Conservation (phyloP, 164 flowering plant genomes). For the Nelumbo lutea region DNA sequence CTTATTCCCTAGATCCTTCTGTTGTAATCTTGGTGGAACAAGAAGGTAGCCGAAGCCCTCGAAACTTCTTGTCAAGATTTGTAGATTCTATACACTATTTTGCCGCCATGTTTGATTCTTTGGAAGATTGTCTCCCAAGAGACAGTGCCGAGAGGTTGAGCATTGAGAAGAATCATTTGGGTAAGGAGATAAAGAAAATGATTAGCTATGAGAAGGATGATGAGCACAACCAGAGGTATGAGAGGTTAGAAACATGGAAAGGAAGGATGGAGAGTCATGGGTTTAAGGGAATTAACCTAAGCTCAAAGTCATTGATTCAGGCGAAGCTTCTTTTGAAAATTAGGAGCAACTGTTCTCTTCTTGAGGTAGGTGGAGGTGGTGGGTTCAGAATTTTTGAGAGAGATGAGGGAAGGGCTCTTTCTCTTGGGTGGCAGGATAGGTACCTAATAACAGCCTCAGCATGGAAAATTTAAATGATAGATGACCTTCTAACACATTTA, state of each 20-base stretch:
- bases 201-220: constrained; percentile 37
- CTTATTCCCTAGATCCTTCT: constrained; percentile 43
- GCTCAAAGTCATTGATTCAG: constrained; percentile 55
- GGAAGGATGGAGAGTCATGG: constrained; percentile 60
- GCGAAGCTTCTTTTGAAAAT: constrained; percentile 68
- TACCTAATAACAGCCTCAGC: constrained; percentile 57
- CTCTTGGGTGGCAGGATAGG: constrained; percentile 74
- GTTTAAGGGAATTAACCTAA: constrained; percentile 40
- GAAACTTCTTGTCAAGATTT: constrained; percentile 56
- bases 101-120: constrained; percentile 74
- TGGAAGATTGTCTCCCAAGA: constrained; percentile 60
- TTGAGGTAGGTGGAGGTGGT: constrained; percentile 33
- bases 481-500: constrained; percentile 11
- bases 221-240: constrained; percentile 24
- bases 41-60: constrained; percentile 43
- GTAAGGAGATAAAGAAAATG: constrained; percentile 53
- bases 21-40: constrained; percentile 51
- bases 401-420: constrained; percentile 54
- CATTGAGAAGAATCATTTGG: constrained; percentile 65
- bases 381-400: constrained; percentile 64
- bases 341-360: constrained; percentile 39
- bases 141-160: constrained; percentile 53
- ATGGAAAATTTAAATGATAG: constrained; percentile 35
- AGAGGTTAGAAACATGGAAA: constrained; percentile 57
- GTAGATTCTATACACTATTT: constrained; percentile 72